Evolutionary conservation across 1,284 basidiomycete genomes (phyloP).

Genomic region (Naganishia sp.): DNA sequence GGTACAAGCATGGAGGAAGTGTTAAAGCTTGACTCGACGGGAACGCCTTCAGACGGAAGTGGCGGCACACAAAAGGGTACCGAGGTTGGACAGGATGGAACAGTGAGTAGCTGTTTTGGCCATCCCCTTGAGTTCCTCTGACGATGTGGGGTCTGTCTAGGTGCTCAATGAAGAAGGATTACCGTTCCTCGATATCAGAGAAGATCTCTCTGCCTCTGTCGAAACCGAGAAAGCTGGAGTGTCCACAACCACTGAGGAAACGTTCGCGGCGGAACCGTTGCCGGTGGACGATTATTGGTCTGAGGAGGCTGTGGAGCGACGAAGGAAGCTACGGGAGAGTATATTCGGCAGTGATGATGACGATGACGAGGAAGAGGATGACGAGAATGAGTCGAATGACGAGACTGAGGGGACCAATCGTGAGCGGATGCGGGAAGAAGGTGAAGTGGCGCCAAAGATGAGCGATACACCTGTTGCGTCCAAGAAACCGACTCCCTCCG

Average conservation of each 20-base stretch:
- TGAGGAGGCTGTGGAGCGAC: constrained; percentile 26
- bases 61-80: neutral
- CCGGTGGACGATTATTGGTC: constrained; percentile 33
- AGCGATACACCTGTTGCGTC: no score
- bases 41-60: neutral
- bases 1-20: constrained; percentile 16
- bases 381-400: neutral
- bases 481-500: neutral
- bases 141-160: neutral
- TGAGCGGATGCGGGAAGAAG: neutral
- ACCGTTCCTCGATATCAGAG: constrained; percentile 34
- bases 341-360: constrained; percentile 28
- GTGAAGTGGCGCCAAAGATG: neutral
- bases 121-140: neutral
- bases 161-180: constrained; percentile 34
- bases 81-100: constrained; percentile 7
- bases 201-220: constrained; percentile 8
- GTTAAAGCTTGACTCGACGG: neutral
- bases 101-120: constrained; percentile 3
- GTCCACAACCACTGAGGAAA: no score
- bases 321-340: constrained; percentile 27
- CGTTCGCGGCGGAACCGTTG: no score
- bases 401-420: neutral
- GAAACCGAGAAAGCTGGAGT: no score
- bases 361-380: constrained; percentile 26